Evolutionary conservation across 1,139 yeast species (phyloP), one percentile per base, ranked within the genome.

Genomic region (Meyerozyma guilliermondii): DNA sequence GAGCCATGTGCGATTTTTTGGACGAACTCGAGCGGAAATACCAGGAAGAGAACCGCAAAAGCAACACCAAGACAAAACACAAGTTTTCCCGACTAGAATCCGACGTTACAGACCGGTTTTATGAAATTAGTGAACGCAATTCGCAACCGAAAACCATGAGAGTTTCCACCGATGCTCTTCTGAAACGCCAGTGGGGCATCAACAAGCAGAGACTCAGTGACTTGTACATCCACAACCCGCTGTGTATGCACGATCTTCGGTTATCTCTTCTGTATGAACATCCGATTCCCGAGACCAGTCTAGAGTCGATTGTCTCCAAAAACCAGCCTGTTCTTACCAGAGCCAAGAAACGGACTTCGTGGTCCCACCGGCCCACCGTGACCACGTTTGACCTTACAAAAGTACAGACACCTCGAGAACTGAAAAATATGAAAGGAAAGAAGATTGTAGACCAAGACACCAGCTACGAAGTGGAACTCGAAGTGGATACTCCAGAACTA

Each of bases 191-290:
- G 39, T 79, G 79, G 28, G 85, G 84, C 35, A 84, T 89, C 41
- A 80, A 81, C 48, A 89, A 89, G 58, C 78, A 78, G 49, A 73
- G 92, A 43, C 65, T 88, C 8, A 78, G 87, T 3, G 89, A 86
- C 57, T 63, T 89, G 46, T 77, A 80, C 55, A 70, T 89, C 28
- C 81, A 78, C 55, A 78, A 85, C 43, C 96, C 96, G 1, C 83
- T 87, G 47, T 80, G 87, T 23, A 72, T 82, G 63, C 82, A 82
- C 56, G 97, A 89, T 59, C 71, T 84, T 50, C 73, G 95, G 53
- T 67, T 89, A 34, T 81, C 95, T 9, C 65, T 89, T 48, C 80
- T 89, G 31, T 63, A 85, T 28, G 97, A 89, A 78, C 61, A 80
- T 48, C 96, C 95, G 1, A 75, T 80, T 31, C 70, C 71, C 23